Conservation (phyloP, 2,329 filamentous ascomycete genomes). For the Trichoderma aggressivum region DNA sequence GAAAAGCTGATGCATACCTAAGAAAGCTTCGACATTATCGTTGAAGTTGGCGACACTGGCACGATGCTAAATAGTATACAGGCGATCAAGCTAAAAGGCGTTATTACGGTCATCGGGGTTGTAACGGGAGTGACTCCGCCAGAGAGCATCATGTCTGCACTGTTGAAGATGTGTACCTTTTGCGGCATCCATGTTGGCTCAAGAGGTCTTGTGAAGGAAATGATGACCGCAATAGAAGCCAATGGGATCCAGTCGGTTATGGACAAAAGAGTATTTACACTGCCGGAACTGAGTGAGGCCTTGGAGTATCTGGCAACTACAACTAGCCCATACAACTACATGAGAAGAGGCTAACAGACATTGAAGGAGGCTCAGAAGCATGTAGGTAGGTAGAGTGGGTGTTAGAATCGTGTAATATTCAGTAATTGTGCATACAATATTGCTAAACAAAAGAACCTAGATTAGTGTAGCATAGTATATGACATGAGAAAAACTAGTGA, state of each 20-base stretch:
- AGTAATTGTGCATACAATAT: neutral
- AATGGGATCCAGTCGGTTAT: neutral
- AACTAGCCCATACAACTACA: neutral
- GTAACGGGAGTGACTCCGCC: no score
- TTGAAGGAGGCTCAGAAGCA: neutral
- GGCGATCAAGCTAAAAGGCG: no score
- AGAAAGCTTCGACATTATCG: no score
- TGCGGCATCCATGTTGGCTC: no score
- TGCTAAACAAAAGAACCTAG: neutral
- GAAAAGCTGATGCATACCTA: no score
- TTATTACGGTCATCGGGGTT: no score
- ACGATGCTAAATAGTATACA: no score
- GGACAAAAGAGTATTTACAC: neutral
- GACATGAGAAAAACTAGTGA: neutral
- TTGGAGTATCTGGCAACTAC: neutral
- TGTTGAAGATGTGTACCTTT: no score
- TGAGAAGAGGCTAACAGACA: no score
- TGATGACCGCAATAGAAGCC: neutral
- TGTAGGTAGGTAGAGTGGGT: neutral
- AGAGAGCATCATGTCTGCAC: no score
- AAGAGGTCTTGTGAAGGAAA: no score
- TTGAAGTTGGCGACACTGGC: no score
- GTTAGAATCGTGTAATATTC: neutral
- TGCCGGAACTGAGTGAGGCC: neutral
- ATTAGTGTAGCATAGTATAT: neutral